Conservation (phyloP, 306 rosid species). For the Dicorynia guianensis region DNA sequence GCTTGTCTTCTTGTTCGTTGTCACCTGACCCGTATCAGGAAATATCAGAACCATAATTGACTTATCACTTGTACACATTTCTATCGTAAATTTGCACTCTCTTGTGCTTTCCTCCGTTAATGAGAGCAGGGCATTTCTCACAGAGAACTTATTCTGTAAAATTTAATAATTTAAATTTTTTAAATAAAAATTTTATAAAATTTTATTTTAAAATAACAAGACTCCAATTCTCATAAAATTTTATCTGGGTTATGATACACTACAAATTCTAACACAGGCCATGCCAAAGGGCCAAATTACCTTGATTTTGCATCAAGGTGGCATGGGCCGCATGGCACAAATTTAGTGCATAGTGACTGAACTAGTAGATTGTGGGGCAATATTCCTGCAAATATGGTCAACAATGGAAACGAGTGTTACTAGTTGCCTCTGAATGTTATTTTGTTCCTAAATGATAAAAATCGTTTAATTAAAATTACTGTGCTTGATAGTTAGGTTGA, state of each 20-base stretch:
- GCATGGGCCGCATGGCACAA: background rate
- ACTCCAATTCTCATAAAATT: conserved; percentile 8
- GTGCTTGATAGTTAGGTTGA: background rate
- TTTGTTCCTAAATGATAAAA: no score
- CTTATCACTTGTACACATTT: background rate
- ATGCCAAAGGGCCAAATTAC: no score
- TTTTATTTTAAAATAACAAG: no score
- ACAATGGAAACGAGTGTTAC: background rate
- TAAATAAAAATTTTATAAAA: no score
- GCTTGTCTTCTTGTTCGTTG: conserved; percentile 7
- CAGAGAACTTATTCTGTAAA: no score
- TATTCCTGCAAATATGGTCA: background rate
- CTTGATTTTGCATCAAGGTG: conserved; percentile 7
- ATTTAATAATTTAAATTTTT: no score
- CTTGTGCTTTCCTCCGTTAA: no score
- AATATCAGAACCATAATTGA: conserved; percentile 11
- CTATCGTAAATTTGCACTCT: no score
- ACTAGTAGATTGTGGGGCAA: background rate
- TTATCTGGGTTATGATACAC: background rate
- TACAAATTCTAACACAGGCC: background rate
- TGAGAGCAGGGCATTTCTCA: no score
- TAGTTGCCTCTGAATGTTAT: background rate
- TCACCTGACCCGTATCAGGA: background rate
- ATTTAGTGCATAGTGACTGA: background rate
- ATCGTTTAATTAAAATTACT: background rate